Base-by-base conservation (phyloP, 345 rosid species). In the Lepidium aucheri region DNA sequence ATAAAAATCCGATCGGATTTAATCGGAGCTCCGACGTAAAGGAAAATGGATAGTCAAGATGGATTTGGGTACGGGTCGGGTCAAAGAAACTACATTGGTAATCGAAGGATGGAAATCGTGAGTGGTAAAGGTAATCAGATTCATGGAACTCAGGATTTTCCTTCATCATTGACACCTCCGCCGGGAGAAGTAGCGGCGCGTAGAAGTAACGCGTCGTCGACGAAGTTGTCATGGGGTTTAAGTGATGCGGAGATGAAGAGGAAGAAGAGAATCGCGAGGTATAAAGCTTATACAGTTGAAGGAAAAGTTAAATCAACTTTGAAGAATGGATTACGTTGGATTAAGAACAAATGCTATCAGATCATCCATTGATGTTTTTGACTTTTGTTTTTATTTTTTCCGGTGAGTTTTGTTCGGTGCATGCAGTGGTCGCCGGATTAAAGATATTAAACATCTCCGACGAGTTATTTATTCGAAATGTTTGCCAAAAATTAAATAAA, bases 281-380 rank as follows among this genome's bases (percentile, higher is more conserved):
- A 83, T 65, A 87, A 87, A 77, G 80, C 84, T 30, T 85, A 80
- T 65, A 76, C 81, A 0, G 84, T 85, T 26, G 84, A 87, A 80
- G 87, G 79, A 2, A 83, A 79, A 45, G 80, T 87, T 12, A 83
- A 85, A 68, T 57, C 79, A 38, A 74, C 82, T 6, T 49, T 82
- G 30, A 82, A 68, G 56, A 76, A 71, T 8, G 82, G 88, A 3
- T 62, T 83, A 35, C 83, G 82, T 40, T 85, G 94, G 95, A 76
- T 88, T 73, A 82, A 78, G 73, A 81, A 73, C 69, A 84, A 79
- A 61, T 85, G 85, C 74, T 82, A 70, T 22, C 71, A 53, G 74
- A 79, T 87, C 69, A 79, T 78, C 38, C 80, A 78, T 42, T 73
- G 82, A 26, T 3, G n/a, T 1, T 74, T 57, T 28, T 68, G 39